Conservation (phyloP, 805 yeast genomes). For the Kuraishia piskuri region DNA sequence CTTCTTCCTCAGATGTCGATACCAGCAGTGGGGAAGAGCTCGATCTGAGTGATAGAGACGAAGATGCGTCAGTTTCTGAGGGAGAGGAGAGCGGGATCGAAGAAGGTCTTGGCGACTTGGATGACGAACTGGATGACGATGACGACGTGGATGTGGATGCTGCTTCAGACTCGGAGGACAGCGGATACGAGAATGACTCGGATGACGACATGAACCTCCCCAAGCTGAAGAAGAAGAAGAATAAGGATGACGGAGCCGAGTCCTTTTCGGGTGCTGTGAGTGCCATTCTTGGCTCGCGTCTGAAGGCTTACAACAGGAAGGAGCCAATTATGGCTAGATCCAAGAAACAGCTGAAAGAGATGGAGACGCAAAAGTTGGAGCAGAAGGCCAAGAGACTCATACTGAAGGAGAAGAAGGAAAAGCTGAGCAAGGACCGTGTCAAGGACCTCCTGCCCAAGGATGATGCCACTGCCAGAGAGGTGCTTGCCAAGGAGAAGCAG, state of each 20-base stretch:
- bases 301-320: conserved; percentile 81
- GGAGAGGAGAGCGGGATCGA: conserved; percentile 10
- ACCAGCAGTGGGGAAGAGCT: conserved; percentile 12
- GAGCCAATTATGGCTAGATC: conserved; percentile 88
- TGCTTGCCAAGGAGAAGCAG: conserved; percentile 57
- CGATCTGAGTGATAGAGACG: conserved; percentile 8
- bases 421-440: conserved; percentile 59
- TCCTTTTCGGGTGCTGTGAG: conserved; percentile 76
- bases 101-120: conserved; percentile 16
- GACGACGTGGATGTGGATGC: conserved; percentile 14
- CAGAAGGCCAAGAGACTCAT: conserved; percentile 70
- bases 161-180: conserved; percentile 4
- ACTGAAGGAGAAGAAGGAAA: conserved; percentile 60
- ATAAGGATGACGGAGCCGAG: conserved; percentile 60
- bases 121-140: conserved; percentile 15
- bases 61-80: conserved; percentile 4
- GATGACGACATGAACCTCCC: conserved; percentile 19
- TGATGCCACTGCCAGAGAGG: conserved; percentile 46
- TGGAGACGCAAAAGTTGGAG: conserved; percentile 77
- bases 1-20: conserved; percentile 2
- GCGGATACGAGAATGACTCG: conserved; percentile 14
- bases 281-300: conserved; percentile 74
- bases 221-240: conserved; percentile 42
- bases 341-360: conserved; percentile 59
- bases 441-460: conserved; percentile 58